Base-by-base conservation (phyloP, 108 stramenopile genomes). In the Epithemia pelagica region DNA sequence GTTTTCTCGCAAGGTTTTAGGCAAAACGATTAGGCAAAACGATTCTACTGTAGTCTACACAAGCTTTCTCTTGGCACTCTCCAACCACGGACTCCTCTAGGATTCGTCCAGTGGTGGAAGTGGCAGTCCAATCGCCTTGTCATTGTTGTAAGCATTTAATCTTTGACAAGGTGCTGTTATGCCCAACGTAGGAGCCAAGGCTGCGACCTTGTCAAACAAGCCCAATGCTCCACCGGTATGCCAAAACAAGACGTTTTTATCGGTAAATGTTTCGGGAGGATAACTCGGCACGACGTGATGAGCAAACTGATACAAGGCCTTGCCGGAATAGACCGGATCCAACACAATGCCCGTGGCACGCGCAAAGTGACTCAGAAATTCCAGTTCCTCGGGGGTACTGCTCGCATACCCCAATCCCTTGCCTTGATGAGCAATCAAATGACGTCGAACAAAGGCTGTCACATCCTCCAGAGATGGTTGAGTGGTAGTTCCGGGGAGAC, bases 241-340 rank as follows among this genome's bases (percentile, higher is more conserved):
- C 87, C 89, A 90, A 78, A 93, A 96, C 29, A 96, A 64, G 59
- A 95, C 74, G 20, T 76, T 88, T 26, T 74, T 77, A 51, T 30
- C 52, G 79, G 70, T 5, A 54, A 52, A 65, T 59, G 37, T 7
- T 25, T 21, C 2, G 61, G n/a, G n/a, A 10, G 37, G 37, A 46
- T 46, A 15, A 30, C 58, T n/a, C 70, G 59, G 57, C 81, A 65
- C 56, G 2, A 87, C 78, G 22, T 83, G 31, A 33, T 55, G 75
- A 28, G 89, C 52, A 64, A 91, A 92, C 33, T 83, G 62, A 70
- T 84, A 94, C 66, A 96, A 62, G 7, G 92, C 92, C 68, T 96
- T 96, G 18, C 95, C 95, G 2, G 86, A 80, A 62, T 94, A 96
- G 10, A 94, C 92, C 0, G 95, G 90, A 85, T 95, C 95, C 66